These are phyloP conservation scores for Rhizopogon vesiculosus DNA, from an alignment of 768 basidiomycete genomes.

Conservation along the genomic window DNA sequence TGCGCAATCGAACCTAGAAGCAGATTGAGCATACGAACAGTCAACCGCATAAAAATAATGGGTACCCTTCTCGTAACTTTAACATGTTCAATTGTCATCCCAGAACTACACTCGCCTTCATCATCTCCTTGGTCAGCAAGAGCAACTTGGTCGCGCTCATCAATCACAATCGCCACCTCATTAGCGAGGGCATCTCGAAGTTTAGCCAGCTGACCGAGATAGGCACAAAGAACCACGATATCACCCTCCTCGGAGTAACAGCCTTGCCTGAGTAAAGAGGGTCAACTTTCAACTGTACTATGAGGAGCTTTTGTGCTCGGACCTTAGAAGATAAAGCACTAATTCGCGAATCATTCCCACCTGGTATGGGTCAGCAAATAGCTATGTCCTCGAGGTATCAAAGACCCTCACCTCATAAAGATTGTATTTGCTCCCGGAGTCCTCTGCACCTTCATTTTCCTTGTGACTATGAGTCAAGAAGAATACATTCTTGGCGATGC, in stretches of 20 bases:
- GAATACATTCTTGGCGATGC: constrained; percentile 59
- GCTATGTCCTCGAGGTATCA: constrained; percentile 22
- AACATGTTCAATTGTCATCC: constrained; percentile 36
- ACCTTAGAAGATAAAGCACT: constrained; percentile 46
- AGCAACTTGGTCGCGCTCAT: constrained; percentile 63
- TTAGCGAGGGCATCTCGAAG: constrained; percentile 37
- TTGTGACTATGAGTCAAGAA: constrained; percentile 60
- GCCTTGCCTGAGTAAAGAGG: constrained; percentile 34
- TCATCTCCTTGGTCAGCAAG: constrained; percentile 49
- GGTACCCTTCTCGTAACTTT: constrained; percentile 49
- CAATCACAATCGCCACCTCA: constrained; percentile 59
- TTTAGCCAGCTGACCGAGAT: constrained; percentile 45
- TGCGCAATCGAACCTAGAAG: constrained; percentile 59
- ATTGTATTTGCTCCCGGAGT: constrained; percentile 66
- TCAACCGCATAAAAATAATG: neutral
- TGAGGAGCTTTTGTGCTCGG: neutral
- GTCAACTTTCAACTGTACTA: neutral
- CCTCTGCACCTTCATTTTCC: constrained; percentile 57
- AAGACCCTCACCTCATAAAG: constrained; percentile 62
- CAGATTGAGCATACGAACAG: neutral
- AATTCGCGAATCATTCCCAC: constrained; percentile 47
- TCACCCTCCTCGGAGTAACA: constrained; percentile 41
- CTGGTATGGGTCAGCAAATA: constrained; percentile 12
- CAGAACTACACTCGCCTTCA: constrained; percentile 12
- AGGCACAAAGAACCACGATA: constrained; percentile 52